phyloP scores from a whole-genome alignment of 345 rosid genomes.

The Stellera chamaejasme region DNA sequence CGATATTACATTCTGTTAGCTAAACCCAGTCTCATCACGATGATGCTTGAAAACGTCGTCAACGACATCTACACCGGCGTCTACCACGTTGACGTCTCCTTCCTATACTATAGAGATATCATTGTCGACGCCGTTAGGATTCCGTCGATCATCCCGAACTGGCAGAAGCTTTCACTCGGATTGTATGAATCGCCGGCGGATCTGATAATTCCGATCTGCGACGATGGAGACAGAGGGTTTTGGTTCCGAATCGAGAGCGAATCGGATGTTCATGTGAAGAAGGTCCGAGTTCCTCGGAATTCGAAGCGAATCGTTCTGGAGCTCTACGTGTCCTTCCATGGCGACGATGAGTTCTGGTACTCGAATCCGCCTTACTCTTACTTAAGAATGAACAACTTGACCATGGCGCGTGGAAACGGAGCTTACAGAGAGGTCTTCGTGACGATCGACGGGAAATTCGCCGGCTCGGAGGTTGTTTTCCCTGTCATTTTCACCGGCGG shows the following conservation, averaged over 20 bases:
- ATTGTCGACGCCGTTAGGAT: not conserved
- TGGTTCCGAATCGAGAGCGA: slow-evolving; percentile 61
- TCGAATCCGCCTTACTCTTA: slow-evolving; percentile 76
- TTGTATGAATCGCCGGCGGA: slow-evolving; percentile 50
- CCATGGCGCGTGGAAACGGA: slow-evolving; percentile 54
- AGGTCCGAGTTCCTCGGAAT: slow-evolving; percentile 47
- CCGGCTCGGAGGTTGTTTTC: slow-evolving; percentile 64
- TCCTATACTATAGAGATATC: slow-evolving; percentile 40
- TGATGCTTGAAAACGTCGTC: slow-evolving; percentile 91
- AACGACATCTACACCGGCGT: slow-evolving; percentile 61
- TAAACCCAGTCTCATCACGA: slow-evolving; percentile 33
- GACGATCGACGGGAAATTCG: slow-evolving; percentile 54
- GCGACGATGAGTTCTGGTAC: slow-evolving; percentile 91
- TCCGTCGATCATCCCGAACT: slow-evolving; percentile 9
- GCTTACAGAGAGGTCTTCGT: slow-evolving; percentile 63
- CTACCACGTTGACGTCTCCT: slow-evolving; percentile 54
- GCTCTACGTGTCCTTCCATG: slow-evolving; percentile 68
- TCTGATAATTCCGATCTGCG: slow-evolving; percentile 48
- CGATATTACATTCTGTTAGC: slow-evolving; percentile 57
- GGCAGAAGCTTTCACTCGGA: slow-evolving; percentile 4
- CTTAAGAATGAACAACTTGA: slow-evolving; percentile 46
- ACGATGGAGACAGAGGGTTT: slow-evolving; percentile 31
- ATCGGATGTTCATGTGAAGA: slow-evolving; percentile 32
- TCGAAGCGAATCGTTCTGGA: slow-evolving; percentile 54
- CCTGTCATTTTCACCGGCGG: slow-evolving; percentile 87